Evolutionary conservation across 164 flowering plant genomes (phyloP), one percentile per base, ranked within the genome.

Genomic region (Stephania yunnanensis): DNA sequence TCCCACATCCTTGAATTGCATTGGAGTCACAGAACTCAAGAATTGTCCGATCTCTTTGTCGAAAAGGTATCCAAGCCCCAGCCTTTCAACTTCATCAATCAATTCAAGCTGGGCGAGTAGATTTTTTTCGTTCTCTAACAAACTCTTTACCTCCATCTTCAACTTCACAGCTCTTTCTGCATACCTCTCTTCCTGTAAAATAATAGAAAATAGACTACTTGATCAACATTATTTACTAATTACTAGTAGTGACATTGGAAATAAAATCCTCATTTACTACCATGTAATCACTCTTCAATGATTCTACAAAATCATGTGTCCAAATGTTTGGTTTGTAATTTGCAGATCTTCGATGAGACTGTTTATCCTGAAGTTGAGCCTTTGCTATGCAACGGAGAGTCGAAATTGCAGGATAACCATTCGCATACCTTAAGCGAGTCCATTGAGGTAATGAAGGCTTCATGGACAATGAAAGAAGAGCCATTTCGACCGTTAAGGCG

Each of bases 11-110:
- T 42, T 50, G 22, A 30, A 19, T 3, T 36, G 36, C 20, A 63
- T 13, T 9, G 25, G 29, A 17, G 17, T 63, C n/a, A 72, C 22
- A 15, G 61, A 55, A 31, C 2, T 44, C 45, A 78, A 10, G 6
- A 64, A 69, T 10, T 50, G 67, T 10, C 70, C 46, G 69, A 78
- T 78, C 63, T 73, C 76, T 58, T 44, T 73, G 5, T 78, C 76
- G 63, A 73, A 73, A 20, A 12, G 31, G 29, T 78, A 73, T 15
- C 46, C 73, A 64, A 78, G 29, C 9, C 80, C 80, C n/a, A 78
- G 46, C 11, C 76, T 74, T 63, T 74, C 63, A 10, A 78, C 17
- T 11, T 45, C 73, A 20, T 73, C 50, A 9, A 78, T 61, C 61
- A 78, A 10, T 25, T 72, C 67, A 8, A 36, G 66, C 15, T n/a